These are phyloP conservation scores for Fagopyrum tataricum DNA, from an alignment of 148 eudicot species.

Conservation along the genomic window DNA sequence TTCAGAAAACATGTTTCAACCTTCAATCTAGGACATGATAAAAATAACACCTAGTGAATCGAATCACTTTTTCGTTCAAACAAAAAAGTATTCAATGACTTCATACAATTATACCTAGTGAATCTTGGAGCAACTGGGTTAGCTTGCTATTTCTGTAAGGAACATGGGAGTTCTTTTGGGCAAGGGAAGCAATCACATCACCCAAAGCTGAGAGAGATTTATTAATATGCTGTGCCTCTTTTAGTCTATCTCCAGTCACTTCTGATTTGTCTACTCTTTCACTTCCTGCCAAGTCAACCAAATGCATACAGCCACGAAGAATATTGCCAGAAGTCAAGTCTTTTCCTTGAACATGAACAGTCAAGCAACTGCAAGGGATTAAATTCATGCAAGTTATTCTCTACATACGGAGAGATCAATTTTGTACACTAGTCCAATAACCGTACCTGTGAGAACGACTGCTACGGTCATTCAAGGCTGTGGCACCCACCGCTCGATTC, in stretches of 20 bases:
- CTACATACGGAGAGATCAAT: not conserved
- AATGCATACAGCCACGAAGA: constrained; percentile 96
- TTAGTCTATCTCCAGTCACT: constrained; percentile 91
- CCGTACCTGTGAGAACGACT: constrained; percentile 93
- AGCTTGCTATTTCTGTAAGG: constrained; percentile 96
- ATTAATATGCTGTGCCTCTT: constrained; percentile 96
- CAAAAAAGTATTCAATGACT: not conserved
- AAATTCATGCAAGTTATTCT: not conserved
- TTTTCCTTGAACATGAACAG: constrained; percentile 96
- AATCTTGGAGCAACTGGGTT: constrained; percentile 93
- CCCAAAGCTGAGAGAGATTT: constrained; percentile 95
- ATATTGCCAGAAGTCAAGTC: constrained; percentile 76
- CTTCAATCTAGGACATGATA: not conserved
- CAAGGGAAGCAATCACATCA: constrained; percentile 91
- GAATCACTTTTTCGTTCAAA: too few species aligned
- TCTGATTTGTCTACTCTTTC: constrained; percentile 99
- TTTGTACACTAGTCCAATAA: not conserved
- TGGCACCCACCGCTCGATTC: constrained; percentile 93
- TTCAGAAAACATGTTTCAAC: not conserved
- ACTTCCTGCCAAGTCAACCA: constrained; percentile 97
- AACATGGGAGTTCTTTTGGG: constrained; percentile 86
- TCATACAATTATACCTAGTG: constrained; percentile 55
- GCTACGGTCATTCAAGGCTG: constrained; percentile 92
- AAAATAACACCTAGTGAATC: constrained; percentile 77
- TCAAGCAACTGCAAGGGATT: constrained; percentile 66